These are phyloP conservation scores for Eruca vesicaria DNA, from an alignment of 441 rosid genomes.

Conservation along the genomic window DNA sequence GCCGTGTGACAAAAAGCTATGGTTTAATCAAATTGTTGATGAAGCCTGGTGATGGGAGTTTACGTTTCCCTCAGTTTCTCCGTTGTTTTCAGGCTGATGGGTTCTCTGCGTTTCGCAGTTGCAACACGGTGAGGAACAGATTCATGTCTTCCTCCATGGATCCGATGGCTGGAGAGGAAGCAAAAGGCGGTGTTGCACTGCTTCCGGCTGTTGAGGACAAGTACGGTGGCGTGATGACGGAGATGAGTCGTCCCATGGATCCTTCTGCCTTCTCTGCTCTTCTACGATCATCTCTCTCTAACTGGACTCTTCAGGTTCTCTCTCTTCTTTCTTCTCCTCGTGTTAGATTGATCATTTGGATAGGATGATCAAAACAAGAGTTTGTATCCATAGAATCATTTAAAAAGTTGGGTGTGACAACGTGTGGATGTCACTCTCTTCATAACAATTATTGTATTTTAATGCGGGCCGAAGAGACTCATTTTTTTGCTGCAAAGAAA, in stretches of 20 bases:
- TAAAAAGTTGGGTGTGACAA: not conserved
- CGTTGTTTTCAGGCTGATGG: constrained; percentile 28
- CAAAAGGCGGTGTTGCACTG: constrained; percentile 8
- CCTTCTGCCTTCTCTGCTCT: constrained; percentile 47
- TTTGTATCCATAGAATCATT: not conserved
- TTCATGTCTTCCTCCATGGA: constrained; percentile 37
- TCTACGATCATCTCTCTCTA: constrained; percentile 59
- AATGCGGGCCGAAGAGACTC: constrained; percentile 17
- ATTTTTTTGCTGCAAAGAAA: constrained; percentile 5
- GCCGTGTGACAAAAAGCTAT: constrained; percentile 16
- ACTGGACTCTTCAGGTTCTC: constrained; percentile 75
- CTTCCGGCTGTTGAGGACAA: constrained; percentile 55
- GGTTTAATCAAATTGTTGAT: constrained; percentile 25
- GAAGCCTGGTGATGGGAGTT: not conserved
- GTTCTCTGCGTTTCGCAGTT: constrained; percentile 31
- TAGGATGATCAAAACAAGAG: not conserved
- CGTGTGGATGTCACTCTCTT: not conserved
- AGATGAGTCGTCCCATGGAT: constrained; percentile 57
- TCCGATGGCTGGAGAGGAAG: constrained; percentile 19
- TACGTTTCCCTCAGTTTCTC: not conserved
- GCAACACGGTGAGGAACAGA: constrained; percentile 23
- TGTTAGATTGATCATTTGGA: not conserved
- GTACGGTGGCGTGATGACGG: constrained; percentile 74
- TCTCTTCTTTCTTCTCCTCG: not conserved
- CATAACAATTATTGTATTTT: constrained; percentile 6